A percentile compares a stretch with the other conserved stretches of the same genome.
Evolutionary conservation across 225 moss, liverwort and hornwort genomes (phyloP).

Genomic region (Climacium dendroides): DNA sequence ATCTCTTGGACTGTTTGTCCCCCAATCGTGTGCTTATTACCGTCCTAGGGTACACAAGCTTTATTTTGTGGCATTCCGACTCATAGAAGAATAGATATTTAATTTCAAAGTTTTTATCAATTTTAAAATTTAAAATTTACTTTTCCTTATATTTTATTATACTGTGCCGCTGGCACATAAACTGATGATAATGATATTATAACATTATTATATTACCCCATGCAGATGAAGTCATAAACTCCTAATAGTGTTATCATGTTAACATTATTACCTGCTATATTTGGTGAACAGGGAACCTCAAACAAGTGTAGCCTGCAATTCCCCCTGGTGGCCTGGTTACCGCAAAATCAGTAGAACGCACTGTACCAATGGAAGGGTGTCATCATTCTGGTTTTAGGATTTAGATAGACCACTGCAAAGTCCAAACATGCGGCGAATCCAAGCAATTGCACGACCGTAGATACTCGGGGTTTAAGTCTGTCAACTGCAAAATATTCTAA

Average conservation of each 20-base stretch:
- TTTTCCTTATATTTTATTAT: too few relatives aligned
- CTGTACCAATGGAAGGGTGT: too few relatives aligned
- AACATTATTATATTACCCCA: not conserved
- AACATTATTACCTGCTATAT: not conserved
- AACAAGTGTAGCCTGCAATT: not conserved
- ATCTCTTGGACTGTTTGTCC: too few relatives aligned
- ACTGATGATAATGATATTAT: not conserved
- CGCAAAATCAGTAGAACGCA: not conserved
- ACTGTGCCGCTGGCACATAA: too few relatives aligned
- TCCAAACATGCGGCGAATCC: not conserved
- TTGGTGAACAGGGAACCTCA: not conserved
- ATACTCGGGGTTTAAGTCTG: not conserved
- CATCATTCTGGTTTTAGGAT: not conserved
- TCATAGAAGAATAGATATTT: not conserved
- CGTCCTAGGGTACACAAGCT: not conserved
- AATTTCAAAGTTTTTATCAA: not conserved
- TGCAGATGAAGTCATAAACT: not conserved
- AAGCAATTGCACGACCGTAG: not conserved
- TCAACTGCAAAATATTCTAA: not conserved
- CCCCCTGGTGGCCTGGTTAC: not conserved
- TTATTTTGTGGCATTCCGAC: too few relatives aligned
- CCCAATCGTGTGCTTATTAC: too few relatives aligned
- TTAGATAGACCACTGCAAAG: too few relatives aligned
- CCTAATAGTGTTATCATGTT: not conserved
- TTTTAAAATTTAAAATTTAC: too few relatives aligned